Conservation (phyloP, 164 flowering plant species). For the Akebia trifoliata region DNA sequence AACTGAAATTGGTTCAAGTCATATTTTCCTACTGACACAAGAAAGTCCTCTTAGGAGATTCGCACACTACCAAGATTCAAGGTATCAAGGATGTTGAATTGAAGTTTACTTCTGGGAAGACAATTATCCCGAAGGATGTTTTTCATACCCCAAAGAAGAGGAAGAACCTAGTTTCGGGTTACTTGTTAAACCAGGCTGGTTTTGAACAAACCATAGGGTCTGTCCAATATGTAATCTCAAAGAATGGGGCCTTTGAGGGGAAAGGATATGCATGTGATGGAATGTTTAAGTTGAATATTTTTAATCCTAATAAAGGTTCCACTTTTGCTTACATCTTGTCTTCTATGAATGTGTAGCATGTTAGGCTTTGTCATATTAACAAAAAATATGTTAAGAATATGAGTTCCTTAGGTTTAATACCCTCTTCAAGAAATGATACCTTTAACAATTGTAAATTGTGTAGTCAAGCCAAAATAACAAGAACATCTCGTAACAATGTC, state of each 20-base stretch:
- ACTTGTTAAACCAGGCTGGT: neutral
- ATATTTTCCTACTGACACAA: neutral
- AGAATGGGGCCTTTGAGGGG: neutral
- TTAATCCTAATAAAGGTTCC: neutral
- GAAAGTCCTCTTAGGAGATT: neutral
- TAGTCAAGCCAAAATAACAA: conserved; percentile 7
- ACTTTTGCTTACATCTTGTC: neutral
- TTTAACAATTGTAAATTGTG: conserved; percentile 7
- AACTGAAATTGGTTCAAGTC: neutral
- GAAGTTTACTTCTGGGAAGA: neutral
- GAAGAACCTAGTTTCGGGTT: neutral
- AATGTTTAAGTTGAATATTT: neutral
- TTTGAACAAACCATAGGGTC: neutral
- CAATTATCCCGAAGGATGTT: neutral
- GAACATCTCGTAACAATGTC: conserved; percentile 2
- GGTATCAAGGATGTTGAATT: no score
- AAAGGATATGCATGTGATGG: conserved; percentile 7
- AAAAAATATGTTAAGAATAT: neutral
- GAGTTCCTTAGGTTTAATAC: neutral
- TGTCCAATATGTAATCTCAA: neutral
- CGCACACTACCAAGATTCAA: neutral
- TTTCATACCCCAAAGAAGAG: neutral
- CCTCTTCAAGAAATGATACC: neutral
- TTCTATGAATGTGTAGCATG: neutral
- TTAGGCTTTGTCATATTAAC: neutral